phyloP scores from a whole-genome alignment of 139 green algal genomes.

The Desmodesmus armatus region DNA sequence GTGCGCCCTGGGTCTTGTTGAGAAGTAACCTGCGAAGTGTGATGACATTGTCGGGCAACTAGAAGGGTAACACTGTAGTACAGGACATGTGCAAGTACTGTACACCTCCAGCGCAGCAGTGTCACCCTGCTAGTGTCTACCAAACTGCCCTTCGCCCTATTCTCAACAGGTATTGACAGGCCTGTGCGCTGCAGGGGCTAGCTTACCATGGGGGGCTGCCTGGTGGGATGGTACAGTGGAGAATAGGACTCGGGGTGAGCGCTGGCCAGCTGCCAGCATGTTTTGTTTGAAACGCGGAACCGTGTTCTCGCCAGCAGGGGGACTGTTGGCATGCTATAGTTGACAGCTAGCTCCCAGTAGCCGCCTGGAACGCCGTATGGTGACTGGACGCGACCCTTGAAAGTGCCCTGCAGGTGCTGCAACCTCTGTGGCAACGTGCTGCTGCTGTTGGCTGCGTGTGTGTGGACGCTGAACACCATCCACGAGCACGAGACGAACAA shows the following conservation, averaged over 20 bases:
- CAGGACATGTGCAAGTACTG: no score
- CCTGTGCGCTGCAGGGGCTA: no score
- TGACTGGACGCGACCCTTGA: conserved; percentile 9
- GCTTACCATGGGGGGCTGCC: background rate
- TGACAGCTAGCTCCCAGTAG: conserved; percentile 35
- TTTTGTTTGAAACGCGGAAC: background rate
- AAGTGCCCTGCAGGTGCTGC: background rate
- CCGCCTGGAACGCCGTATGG: conserved; percentile 8
- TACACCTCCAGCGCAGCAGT: no score
- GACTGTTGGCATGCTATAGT: background rate
- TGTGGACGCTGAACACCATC: no score
- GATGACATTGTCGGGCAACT: no score
- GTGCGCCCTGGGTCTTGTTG: no score
- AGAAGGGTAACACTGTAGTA: no score
- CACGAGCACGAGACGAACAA: no score
- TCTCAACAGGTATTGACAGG: no score
- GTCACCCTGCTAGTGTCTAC: no score
- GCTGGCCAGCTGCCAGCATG: conserved; percentile 33
- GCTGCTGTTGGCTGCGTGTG: background rate
- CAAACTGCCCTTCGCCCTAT: no score
- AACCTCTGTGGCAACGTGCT: background rate
- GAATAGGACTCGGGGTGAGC: conserved; percentile 16
- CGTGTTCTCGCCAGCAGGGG: conserved; percentile 1
- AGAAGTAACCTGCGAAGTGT: no score
- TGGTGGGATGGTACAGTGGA: background rate